Base-by-base conservation (phyloP, 805 yeast genomes). In the Kuraishia hungarica region DNA sequence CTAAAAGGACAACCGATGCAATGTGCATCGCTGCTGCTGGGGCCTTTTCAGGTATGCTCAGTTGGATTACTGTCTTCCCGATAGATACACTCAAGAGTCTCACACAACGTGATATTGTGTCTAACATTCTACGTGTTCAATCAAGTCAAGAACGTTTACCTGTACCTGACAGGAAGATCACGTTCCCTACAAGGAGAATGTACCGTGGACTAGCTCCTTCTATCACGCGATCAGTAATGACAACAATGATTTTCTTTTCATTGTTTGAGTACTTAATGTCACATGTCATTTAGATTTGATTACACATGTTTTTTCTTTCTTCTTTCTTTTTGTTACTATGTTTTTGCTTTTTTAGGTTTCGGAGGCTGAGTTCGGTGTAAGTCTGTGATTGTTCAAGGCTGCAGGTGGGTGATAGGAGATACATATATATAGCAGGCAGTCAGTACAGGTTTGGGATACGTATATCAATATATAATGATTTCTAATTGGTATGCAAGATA, bases 131-230 rank as follows among this genome's bases (percentile, higher is more conserved):
- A 46, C 65, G 87, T 54, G 72, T 65, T 48, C 72, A 72, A 62
- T 73, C 78, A 56, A 78, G 86, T 43, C 62, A 77, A 51, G 67
- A 72, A 46, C 76, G 78, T 61, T 60, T 72, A 48, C 77, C 77
- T 10, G 61, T 65, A 24, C 59, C 55, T 53, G 58, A 58, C 8
- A 71, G 74, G 57, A 62, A 67, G 55, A 66, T 72, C 13, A 62
- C 60, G 19, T 69, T 75, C 51, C 83, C 75, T 46, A 72, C 69
- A 2, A 71, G 79, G 53, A 72, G 79, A 28, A 76, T 86, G 78
- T 89, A 88, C 68, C 74, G 90, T 53, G 96, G 96, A 0, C 71
- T 89, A 50, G 89, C 90, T 1, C 88, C 89, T 26, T 85, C 92
- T 13, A 72, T 87, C 26, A 72, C 84, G 10, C 76, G 96, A 57